Evolutionary conservation across 768 basidiomycete species (phyloP).

Genomic region (Serendipita sp.): DNA sequence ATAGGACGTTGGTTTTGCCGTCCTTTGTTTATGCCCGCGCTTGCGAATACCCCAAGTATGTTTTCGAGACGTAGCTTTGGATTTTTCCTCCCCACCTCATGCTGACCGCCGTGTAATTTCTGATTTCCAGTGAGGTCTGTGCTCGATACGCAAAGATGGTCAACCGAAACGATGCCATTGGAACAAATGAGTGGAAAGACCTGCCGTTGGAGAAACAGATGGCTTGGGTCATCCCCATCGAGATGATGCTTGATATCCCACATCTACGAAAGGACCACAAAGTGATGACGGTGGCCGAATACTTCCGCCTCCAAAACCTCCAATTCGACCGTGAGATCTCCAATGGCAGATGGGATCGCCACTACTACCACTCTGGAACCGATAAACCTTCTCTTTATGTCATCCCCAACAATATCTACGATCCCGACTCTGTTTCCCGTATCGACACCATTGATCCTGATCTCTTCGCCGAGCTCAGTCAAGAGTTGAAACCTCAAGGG

Average conservation of each 20-base stretch:
- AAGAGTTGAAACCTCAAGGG: background rate
- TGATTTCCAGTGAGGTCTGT: constrained; percentile 9
- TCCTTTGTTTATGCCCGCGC: constrained; percentile 31
- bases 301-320: constrained; percentile 10
- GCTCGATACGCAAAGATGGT: constrained; percentile 9
- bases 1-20: constrained; percentile 29
- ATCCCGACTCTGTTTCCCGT: background rate
- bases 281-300: constrained; percentile 10
- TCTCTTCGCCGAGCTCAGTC: background rate
- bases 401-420: background rate
- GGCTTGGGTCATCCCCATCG: constrained; percentile 9
- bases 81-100: background rate
- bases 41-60: constrained; percentile 28
- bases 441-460: background rate
- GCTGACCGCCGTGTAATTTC: background rate
- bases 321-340: background rate
- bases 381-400: constrained; percentile 1
- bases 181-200: constrained; percentile 8
- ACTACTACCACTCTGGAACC: background rate
- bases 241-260: constrained; percentile 12
- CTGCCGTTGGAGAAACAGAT: constrained; percentile 7
- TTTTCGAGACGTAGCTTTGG: background rate
- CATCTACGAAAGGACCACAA: constrained; percentile 4
- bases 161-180: constrained; percentile 11
- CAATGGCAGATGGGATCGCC: constrained; percentile 6